These are phyloP conservation scores for Hyaloscypha finlandica DNA, from an alignment of 495 filamentous ascomycete species.

Conservation along the genomic window DNA sequence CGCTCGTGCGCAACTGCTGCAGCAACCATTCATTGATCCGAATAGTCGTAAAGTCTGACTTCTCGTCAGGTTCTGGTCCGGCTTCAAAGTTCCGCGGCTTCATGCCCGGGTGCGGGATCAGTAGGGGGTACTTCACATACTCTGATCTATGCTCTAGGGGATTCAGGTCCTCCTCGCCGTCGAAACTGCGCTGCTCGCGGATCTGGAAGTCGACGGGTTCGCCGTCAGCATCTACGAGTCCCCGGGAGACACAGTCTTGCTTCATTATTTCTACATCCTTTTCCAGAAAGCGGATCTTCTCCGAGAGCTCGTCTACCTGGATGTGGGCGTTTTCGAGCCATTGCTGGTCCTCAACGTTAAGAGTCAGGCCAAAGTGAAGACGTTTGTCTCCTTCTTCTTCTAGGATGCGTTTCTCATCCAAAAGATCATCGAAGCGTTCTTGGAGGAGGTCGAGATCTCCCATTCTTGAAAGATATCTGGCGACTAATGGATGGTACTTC, in stretches of 20 bases:
- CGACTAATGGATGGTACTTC: not conserved
- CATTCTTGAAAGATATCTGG: not conserved
- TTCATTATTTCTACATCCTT: constrained; percentile 1
- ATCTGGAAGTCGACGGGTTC: not conserved
- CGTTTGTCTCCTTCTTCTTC: not conserved
- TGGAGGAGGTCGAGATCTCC: constrained; percentile 6
- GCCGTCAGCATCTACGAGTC: constrained; percentile 4
- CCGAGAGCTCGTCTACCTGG: not conserved
- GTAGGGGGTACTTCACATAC: constrained; percentile 1
- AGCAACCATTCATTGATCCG: too few species aligned
- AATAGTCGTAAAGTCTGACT: too few species aligned
- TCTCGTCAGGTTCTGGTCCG: too few species aligned
- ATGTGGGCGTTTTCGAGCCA: not conserved
- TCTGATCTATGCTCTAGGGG: not conserved
- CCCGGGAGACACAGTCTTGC: not conserved
- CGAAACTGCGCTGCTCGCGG: not conserved
- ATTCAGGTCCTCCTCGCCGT: not conserved
- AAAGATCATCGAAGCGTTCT: not conserved
- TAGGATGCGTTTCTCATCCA: not conserved
- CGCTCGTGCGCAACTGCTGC: too few species aligned
- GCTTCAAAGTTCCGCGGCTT: too few species aligned
- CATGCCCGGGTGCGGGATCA: not conserved
- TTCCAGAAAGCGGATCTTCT: not conserved
- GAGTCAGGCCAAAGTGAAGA: not conserved
- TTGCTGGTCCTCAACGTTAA: not conserved